Base-by-base conservation (phyloP, 768 basidiomycete species). In the Pleurotus tuber-regium region DNA sequence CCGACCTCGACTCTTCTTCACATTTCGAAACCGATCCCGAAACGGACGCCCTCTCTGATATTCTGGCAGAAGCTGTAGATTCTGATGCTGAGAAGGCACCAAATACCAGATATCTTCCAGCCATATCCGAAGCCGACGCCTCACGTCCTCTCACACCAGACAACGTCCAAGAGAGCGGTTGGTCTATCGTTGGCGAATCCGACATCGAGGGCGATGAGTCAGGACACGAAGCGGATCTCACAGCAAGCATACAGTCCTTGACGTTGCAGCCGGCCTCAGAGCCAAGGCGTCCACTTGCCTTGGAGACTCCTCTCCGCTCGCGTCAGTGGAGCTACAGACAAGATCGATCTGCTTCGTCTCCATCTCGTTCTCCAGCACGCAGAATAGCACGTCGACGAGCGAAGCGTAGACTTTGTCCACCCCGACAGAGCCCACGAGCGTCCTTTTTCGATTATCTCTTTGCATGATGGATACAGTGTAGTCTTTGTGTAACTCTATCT, bases 1-100 rank as follows among this genome's bases (percentile, higher is more conserved):
- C 87, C 1, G 90, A 90, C 59, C 61, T 81, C 29, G 80, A 83
- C 53, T 72, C 73, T 43, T 76, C 77, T 25, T 82, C 81, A 18
- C 75, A 74, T 16, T 65, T 70, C 2, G 75, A 75, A 40, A 69
- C 71, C 38, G 73, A 75, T 56, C 69, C 77, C 12, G 78, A 80
- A 48, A 78, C 77, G 0, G 83, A 84, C 46, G 74, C 75, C 53
- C 67, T 77, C 33, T 76, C 79, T 21, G 76, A 79, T 39, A 65
- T 73, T 39, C 76, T 79, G 47, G 77, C 78, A 4, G 77, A 80
- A 43, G 62, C 54, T 8, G 51, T 59, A 30, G 75, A 78, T 43
- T 69, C 75, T 19, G 72, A 77, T 43, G 59, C 63, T 47, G 66
- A 63, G 12, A 52, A 59, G 1, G 62, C 30, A 62, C 5, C 63